Evolutionary conservation across 768 basidiomycete species (phyloP), one percentile per base, ranked within the genome.

Genomic region (Termitomyces sp.): DNA sequence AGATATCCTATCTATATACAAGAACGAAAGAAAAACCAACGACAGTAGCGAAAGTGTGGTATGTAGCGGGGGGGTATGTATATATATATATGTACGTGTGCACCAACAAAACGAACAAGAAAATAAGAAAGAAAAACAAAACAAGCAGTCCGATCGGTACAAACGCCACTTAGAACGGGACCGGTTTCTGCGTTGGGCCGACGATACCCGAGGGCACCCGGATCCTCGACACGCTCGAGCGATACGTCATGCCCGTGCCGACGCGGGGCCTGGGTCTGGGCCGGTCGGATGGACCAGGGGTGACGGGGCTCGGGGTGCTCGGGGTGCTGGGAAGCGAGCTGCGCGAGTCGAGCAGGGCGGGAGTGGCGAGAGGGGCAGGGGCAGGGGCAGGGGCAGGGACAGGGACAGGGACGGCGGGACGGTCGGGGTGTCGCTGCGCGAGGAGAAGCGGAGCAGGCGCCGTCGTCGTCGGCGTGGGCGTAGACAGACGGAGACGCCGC

Each of bases 171-270:
- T 35, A 49, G 12, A 35, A 21, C 7, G 48, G 31, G 21, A 49
- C 35, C 14, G 48, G 48, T 10, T 49, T 49, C 19, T 49, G 48
- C 6, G 14, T 33, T 8, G 31, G 2, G 1, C 9, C 10, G 2
- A 33, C 1, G 4, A 19, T 35, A 1, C 37, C 37, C 5, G 31
- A 49, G 6, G 48, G 35, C 4, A 33, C 21, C 0, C 49, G 49
- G 4, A 38, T 26, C 9, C 49, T 26, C 21, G 43, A 44, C 1
- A 6, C 26, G 3, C 26, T 42, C n/a, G 70, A 70, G 45, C 80
- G 74, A 63, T 87, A 87, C 38, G 74, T 69, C 85, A 87, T 87
- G n/a, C 85, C 85, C 11, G 85, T 84, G 6, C 85, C 85, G 10
- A 80, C 86, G 30, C 86, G 69, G 10, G 86, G 84, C 59, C 71